Base-by-base conservation (phyloP, 352 stramenopile species). In the Blastocystis sp. region DNA sequence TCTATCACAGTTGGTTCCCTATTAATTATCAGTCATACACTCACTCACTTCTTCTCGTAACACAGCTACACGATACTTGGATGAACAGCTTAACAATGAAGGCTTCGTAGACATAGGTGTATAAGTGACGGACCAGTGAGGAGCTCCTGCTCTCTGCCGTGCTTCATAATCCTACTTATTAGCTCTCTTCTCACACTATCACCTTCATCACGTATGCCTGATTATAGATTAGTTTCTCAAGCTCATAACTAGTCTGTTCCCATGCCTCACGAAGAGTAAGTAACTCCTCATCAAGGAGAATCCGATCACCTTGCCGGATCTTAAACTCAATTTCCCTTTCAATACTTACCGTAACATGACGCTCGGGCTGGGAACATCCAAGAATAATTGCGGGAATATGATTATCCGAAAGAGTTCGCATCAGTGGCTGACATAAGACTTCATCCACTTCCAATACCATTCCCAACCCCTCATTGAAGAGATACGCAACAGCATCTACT, bases 401-500 rank as follows among this genome's bases (percentile, higher is more conserved):
- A 51, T 64, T 58, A 35, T 84, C 73, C 1, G 24, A 9, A 57
- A 58, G 59, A 24, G 73, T 40, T 17, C 73, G 73, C n/a, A 84
- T n/a, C 44, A 84, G 51, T 37, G 73, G 51, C 33, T 64, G 53
- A 57, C 73, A 84, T 7, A 68, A 30, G 0, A 89, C 91, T 9
- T 93, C 91, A 13, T 93, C 92, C 51, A 99, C 95, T 91, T 99
- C 95, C 81, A 99, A 93, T 30, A 99, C 95, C 57, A 98, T 93
- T 54, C 97, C 97, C 56, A 97, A 93, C 91, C 98, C 97, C 91
- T 99, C 97, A 62, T 94, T 95, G 91, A 99, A 99, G 15, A 99
- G 92, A 78, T 91, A 91, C 27, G 89, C 90, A 68, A 96, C 91
- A 9, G 89, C 80, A 33, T 44, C 24, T 24, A 98, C 93, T 82